Evolutionary conservation across 768 basidiomycete genomes (phyloP), one percentile per base, ranked within the genome.

Genomic region (Sarcodon sp.): DNA sequence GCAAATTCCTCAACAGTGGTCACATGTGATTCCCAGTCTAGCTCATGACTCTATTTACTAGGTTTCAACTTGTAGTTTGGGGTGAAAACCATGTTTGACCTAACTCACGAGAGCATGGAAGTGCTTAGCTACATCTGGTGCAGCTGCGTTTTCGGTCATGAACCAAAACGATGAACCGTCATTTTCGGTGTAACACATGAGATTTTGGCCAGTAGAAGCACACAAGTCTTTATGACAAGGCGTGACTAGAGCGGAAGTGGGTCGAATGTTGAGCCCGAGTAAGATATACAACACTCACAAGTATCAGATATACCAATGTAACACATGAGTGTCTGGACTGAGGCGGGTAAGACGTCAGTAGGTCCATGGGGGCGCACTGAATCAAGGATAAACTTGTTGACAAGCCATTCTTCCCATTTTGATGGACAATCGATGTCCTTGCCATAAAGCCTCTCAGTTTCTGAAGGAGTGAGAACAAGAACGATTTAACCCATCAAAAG

Each of bases 171-270:
- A 80, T 1, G 80, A 82, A 0, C 81, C 86, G 36, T 64, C 70
- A 18, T 77, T 64, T 57, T 87, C 83, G 0, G 87, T 76, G 59
- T 83, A 83, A 56, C 81, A 82, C 87, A 91, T 90, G 16, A 91
- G 65, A 58, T 91, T 91, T 47, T 90, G 87, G 8, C 88, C 87
- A 6, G 83, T 81, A 3, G 86, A 88, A 1, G 76, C 86, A 55
- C 87, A 91, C 0, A 82, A 71, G 62, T 91, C 87, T 59, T 89
- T 90, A 58, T 91, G 88, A 49, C 77, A 83, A 1, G 87, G 81
- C 0, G 88, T 91, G 60, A 77, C 39, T 41, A 27, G 39, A 6
- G 21, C 21, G 21, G 4, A 8, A 41, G 27, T 13, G 39, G 1
- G 21, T 27, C 21, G 4, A 27, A 27, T 27, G 21, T 27, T 27